These are phyloP conservation scores for Psidium guajava DNA, from an alignment of 345 rosid genomes.

Conservation along the genomic window DNA sequence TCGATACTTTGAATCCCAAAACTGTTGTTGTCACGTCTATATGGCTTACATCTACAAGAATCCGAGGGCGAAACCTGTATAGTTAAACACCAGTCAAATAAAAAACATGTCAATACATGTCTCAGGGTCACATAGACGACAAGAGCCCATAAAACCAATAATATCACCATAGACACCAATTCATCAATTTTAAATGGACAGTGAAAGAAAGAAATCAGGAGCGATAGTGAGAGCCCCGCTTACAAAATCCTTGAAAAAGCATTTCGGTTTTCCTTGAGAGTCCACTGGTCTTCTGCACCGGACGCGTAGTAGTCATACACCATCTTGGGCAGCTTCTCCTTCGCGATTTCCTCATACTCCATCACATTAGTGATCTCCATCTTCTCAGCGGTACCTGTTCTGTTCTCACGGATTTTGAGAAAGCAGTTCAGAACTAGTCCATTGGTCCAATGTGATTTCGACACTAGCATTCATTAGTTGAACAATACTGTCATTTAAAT, in stretches of 20 bases:
- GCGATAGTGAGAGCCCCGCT: conserved; percentile 1
- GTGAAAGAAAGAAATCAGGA: neutral
- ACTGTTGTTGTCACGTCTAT: too few species aligned
- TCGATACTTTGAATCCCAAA: conserved; percentile 78
- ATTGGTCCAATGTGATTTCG: neutral
- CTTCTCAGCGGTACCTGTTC: neutral
- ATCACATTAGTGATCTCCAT: conserved; percentile 84
- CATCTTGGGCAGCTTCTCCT: conserved; percentile 87
- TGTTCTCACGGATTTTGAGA: neutral
- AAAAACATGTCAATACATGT: too few species aligned
- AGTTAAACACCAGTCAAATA: neutral
- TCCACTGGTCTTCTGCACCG: conserved; percentile 98
- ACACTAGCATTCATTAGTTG: neutral
- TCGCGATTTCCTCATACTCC: conserved; percentile 84
- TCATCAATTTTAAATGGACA: neutral
- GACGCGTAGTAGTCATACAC: conserved; percentile 86
- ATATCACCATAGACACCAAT: neutral
- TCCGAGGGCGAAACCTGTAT: conserved; percentile 75
- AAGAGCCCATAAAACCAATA: neutral
- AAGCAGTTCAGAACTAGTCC: neutral
- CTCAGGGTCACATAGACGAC: neutral
- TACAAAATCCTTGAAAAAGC: conserved; percentile 89
- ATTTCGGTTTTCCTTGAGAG: conserved; percentile 66
- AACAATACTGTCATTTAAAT: neutral
- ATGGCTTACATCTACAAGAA: conserved; percentile 86